These are phyloP conservation scores for Eimeria praecox DNA, from an alignment of 169 alveolate species.

Conservation along the genomic window DNA sequence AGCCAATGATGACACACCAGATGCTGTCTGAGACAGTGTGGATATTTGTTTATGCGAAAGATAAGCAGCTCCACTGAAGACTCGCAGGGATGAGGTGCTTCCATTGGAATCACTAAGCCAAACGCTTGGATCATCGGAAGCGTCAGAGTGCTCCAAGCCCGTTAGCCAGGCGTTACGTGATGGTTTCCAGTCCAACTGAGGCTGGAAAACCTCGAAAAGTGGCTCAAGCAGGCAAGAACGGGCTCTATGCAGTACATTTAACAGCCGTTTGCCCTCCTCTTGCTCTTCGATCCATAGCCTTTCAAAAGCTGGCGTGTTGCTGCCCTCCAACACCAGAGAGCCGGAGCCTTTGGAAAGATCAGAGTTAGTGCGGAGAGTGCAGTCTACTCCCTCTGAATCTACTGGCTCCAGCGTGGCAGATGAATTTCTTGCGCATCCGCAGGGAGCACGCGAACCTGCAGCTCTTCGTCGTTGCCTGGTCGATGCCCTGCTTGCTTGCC, in stretches of 20 bases:
- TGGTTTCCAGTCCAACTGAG: not conserved
- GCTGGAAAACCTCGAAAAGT: conserved; percentile 34
- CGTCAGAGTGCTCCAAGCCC: not conserved
- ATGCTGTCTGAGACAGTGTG: conserved; percentile 56
- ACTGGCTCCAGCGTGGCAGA: not conserved
- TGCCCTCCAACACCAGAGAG: not conserved
- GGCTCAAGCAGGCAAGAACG: conserved; percentile 70
- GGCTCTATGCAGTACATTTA: not conserved
- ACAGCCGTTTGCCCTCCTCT: conserved; percentile 19
- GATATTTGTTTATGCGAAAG: conserved; percentile 57
- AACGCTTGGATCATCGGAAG: conserved; percentile 60
- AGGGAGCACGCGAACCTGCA: conserved; percentile 39
- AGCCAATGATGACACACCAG: conserved; percentile 7
- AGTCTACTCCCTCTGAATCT: not conserved
- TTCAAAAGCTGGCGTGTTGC: not conserved
- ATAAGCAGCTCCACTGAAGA: conserved; percentile 67
- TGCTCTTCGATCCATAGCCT: conserved; percentile 9
- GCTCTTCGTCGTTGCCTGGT: conserved; percentile 52
- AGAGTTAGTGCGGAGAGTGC: not conserved
- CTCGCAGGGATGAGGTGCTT: conserved; percentile 46
- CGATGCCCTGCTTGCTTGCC: not conserved
- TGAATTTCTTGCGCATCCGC: not conserved
- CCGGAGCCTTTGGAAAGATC: not conserved
- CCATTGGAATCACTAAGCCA: conserved; percentile 49
- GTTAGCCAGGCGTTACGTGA: not conserved